Evolutionary conservation across 495 filamentous ascomycete genomes (phyloP).

Genomic region (Hyphodiscus hymeniophilus): DNA sequence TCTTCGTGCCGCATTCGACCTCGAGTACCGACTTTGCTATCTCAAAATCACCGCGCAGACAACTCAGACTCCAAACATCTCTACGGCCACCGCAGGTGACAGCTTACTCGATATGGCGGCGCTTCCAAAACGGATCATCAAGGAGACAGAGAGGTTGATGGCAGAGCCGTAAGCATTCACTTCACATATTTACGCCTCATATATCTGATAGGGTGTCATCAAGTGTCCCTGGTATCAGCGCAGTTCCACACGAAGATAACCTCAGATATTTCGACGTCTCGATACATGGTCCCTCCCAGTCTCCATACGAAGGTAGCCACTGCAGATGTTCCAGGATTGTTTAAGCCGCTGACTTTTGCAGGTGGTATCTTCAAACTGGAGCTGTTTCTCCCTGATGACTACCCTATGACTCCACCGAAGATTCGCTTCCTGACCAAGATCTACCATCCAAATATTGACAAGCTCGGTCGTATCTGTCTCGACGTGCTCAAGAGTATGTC

Average conservation of each 20-base stretch:
- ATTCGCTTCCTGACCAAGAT: slow-evolving; percentile 98
- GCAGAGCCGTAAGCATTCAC: slow-evolving; percentile 72
- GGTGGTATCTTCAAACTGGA: slow-evolving; percentile 96
- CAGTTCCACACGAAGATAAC: slow-evolving; percentile 97
- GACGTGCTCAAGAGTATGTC: slow-evolving; percentile 94
- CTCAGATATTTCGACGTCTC: slow-evolving; percentile 96
- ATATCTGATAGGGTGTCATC: slow-evolving; percentile 5
- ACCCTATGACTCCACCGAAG: slow-evolving; percentile 98
- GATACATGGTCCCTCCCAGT: slow-evolving; percentile 89
- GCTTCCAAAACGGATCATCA: slow-evolving; percentile 92
- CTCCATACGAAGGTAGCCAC: slow-evolving; percentile 76
- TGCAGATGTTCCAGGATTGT: background rate
- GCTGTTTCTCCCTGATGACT: slow-evolving; percentile 98
- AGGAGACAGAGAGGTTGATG: slow-evolving; percentile 96
- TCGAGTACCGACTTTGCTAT: no score
- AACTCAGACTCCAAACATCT: no score
- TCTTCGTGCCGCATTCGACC: background rate
- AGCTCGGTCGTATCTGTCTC: slow-evolving; percentile 91
- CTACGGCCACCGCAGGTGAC: background rate
- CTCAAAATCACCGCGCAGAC: no score
- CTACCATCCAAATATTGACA: slow-evolving; percentile 98
- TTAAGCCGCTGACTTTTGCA: slow-evolving; percentile 26
- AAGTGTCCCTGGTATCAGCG: slow-evolving; percentile 94
- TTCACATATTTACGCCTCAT: background rate
- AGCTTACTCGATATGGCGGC: slow-evolving; percentile 30